These are phyloP conservation scores for Pichia norvegensis DNA, from an alignment of 1,139 yeast genomes.

Conservation along the genomic window DNA sequence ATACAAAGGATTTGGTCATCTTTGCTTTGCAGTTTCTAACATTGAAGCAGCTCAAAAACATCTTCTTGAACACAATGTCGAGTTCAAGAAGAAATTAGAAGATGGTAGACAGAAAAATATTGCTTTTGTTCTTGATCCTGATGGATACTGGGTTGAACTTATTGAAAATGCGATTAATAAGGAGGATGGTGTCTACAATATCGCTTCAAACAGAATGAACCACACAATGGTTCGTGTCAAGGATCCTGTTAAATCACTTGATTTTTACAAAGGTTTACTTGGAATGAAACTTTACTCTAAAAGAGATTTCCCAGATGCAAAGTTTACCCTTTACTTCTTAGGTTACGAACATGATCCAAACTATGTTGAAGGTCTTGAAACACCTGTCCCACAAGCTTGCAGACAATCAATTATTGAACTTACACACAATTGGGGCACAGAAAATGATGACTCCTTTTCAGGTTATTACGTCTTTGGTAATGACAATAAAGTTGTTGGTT, in stretches of 20 bases:
- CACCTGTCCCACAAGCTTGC: slow-evolving; percentile 30
- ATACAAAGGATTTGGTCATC: slow-evolving; percentile 88
- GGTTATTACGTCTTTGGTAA: slow-evolving; percentile 67
- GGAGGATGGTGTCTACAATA: slow-evolving; percentile 32
- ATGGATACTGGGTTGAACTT: slow-evolving; percentile 94
- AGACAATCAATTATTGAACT: slow-evolving; percentile 73
- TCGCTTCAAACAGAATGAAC: slow-evolving; percentile 56
- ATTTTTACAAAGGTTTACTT: slow-evolving; percentile 66
- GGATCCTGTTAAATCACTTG: slow-evolving; percentile 69
- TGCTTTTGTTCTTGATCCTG: slow-evolving; percentile 92
- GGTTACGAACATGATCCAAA: slow-evolving; percentile 47
- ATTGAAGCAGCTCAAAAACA: slow-evolving; percentile 52
- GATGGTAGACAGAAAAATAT: slow-evolving; percentile 92
- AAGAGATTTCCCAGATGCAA: slow-evolving; percentile 53
- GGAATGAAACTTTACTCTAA: slow-evolving; percentile 70
- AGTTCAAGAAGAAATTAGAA: slow-evolving; percentile 69
- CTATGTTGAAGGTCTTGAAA: slow-evolving; percentile 30
- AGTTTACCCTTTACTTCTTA: slow-evolving; percentile 79
- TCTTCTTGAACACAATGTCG: slow-evolving; percentile 54
- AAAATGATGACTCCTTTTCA: slow-evolving; percentile 57
- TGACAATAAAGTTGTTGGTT: slow-evolving; percentile 82
- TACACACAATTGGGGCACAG: slow-evolving; percentile 96
- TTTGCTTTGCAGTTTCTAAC: slow-evolving; percentile 81
- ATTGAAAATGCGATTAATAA: slow-evolving; percentile 51
- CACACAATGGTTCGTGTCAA: slow-evolving; percentile 91